Conservation (phyloP, 2,329 filamentous ascomycete species). For the Penicillium nordicum region DNA sequence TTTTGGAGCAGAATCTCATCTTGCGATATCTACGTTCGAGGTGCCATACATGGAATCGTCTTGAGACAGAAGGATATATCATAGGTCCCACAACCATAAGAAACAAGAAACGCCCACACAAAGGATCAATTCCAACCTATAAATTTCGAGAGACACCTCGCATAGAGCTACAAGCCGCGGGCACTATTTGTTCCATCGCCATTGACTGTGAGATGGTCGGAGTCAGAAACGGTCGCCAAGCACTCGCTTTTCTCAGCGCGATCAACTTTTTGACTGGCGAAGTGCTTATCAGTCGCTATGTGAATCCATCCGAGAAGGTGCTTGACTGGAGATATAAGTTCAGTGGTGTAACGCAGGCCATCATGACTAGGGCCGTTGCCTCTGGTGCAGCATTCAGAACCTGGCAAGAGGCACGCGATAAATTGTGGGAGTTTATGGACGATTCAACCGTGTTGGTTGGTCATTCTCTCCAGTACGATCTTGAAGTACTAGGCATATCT, state of each 20-base stretch:
- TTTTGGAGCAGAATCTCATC: conserved; percentile 1
- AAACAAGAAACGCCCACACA: background rate
- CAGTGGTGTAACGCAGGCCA: conserved; percentile 1
- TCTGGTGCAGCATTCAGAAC: conserved; percentile 4
- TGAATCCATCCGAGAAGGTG: conserved; percentile 1
- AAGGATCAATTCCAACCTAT: background rate
- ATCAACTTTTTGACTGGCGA: conserved; percentile 6
- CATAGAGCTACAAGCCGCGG: background rate
- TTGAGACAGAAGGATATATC: conserved; percentile 4
- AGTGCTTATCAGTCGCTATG: conserved; percentile 7
- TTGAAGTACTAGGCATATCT: conserved; percentile 7
- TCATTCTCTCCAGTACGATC: conserved; percentile 9
- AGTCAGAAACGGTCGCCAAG: conserved; percentile 1
- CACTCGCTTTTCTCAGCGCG: conserved; percentile 7
- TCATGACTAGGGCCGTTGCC: conserved; percentile 4
- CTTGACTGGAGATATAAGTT: conserved; percentile 4
- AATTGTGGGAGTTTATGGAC: conserved; percentile 6
- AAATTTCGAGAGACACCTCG: background rate
- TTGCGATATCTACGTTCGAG: conserved; percentile 4
- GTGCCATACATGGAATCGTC: conserved; percentile 7
- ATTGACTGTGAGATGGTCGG: conserved; percentile 11
- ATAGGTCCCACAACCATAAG: background rate
- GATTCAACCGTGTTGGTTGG: conserved; percentile 5
- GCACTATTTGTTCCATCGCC: background rate
- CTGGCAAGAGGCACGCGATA: conserved; percentile 7